Conservation (phyloP, 768 basidiomycete genomes). For the Mycena alexandri region DNA sequence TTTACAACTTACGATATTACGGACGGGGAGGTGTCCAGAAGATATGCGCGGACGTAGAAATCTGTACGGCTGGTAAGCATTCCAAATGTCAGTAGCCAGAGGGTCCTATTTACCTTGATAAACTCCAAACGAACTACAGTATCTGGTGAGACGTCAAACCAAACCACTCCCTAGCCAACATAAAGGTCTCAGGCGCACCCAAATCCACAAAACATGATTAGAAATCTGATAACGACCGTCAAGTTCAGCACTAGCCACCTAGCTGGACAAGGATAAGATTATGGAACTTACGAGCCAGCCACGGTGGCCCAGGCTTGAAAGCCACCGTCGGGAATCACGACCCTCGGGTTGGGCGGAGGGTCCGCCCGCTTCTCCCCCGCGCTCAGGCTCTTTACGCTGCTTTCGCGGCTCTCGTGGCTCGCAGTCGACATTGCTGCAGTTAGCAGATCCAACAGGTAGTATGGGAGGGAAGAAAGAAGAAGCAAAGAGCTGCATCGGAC, state of each 20-base stretch:
- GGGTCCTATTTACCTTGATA: slow-evolving; percentile 45
- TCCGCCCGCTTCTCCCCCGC: slow-evolving; percentile 10
- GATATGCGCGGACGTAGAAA: slow-evolving; percentile 55
- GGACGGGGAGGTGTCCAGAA: slow-evolving; percentile 50
- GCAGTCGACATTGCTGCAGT: slow-evolving; percentile 13
- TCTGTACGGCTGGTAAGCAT: slow-evolving; percentile 46
- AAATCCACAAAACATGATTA: slow-evolving; percentile 59
- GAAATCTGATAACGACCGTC: no score
- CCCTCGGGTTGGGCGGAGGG: neutral
- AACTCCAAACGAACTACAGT: slow-evolving; percentile 52
- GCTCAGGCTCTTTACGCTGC: slow-evolving; percentile 1
- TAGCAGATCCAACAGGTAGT: no score
- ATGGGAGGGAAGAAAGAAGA: no score
- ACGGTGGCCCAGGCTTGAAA: slow-evolving; percentile 40
- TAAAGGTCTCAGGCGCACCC: slow-evolving; percentile 46
- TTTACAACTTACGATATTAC: slow-evolving; percentile 49
- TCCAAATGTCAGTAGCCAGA: no score
- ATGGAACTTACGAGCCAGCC: slow-evolving; percentile 37
- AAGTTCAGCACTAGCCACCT: no score
- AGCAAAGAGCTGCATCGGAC: no score
- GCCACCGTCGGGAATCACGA: slow-evolving; percentile 35
- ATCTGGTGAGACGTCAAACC: slow-evolving; percentile 40
- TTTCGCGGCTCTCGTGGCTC: slow-evolving; percentile 18
- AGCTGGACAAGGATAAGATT: no score
- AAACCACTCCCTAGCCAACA: no score